Evolutionary conservation across 2,329 filamentous ascomycete genomes (phyloP).

Genomic region (Aspergillus pseudoterreus): DNA sequence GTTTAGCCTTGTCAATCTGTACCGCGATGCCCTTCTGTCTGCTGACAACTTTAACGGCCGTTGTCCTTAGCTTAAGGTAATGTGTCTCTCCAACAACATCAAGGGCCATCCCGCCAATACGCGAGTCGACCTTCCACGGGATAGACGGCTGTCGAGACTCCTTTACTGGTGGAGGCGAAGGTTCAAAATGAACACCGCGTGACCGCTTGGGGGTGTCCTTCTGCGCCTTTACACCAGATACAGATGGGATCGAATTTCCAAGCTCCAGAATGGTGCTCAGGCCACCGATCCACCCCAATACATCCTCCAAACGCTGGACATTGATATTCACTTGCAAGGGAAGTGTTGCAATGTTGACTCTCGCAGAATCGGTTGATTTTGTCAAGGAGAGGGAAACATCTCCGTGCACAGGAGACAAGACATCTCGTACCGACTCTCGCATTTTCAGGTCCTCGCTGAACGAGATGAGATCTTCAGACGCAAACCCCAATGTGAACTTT

Average conservation of each 20-base stretch:
- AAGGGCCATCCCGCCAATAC: constrained; percentile 72
- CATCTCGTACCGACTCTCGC: constrained; percentile 43
- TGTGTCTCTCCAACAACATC: constrained; percentile 76
- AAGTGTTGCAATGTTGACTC: constrained; percentile 66
- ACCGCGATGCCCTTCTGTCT: constrained; percentile 69
- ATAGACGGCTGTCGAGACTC: constrained; percentile 12
- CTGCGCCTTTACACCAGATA: constrained; percentile 50
- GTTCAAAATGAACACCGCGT: constrained; percentile 57
- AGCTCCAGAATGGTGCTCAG: constrained; percentile 87
- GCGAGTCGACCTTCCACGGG: constrained; percentile 65
- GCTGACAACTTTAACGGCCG: constrained; percentile 75
- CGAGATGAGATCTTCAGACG: constrained; percentile 49
- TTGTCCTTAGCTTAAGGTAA: constrained; percentile 69
- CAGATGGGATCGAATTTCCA: constrained; percentile 77
- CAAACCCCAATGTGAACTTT: constrained; percentile 47
- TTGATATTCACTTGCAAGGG: constrained; percentile 75
- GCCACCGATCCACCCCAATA: constrained; percentile 83
- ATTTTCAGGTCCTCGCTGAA: constrained; percentile 49
- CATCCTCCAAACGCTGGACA: constrained; percentile 77
- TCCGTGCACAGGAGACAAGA: constrained; percentile 30
- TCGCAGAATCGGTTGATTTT: constrained; percentile 27
- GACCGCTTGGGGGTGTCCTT: constrained; percentile 29
- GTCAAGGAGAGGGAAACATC: constrained; percentile 39
- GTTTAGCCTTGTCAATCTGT: constrained; percentile 69
- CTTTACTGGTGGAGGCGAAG: constrained; percentile 31